Evolutionary conservation across 352 stramenopile genomes (phyloP).

Genomic region (Globisporangium spiculum): DNA sequence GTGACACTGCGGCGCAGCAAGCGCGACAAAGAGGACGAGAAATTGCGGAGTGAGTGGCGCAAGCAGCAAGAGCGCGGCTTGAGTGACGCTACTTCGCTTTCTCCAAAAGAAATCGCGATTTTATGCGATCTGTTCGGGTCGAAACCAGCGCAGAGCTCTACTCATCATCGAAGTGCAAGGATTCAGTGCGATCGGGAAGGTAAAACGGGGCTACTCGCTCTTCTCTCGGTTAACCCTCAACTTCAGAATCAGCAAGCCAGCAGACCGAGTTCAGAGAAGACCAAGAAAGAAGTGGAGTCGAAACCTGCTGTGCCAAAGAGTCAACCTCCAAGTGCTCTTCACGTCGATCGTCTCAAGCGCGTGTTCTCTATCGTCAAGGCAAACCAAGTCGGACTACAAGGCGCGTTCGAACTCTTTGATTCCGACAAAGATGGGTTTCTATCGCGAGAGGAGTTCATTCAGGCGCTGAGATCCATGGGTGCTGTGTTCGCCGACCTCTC

Average conservation of each 20-base stretch:
- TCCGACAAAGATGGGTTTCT: constrained; percentile 38
- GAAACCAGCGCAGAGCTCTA: constrained; percentile 17
- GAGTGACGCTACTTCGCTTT: constrained; percentile 49
- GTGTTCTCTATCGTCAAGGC: constrained; percentile 31
- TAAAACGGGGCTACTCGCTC: constrained; percentile 41
- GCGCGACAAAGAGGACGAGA: neutral
- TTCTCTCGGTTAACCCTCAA: constrained; percentile 45
- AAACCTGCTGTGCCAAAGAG: neutral
- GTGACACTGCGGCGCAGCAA: neutral
- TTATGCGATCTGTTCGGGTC: constrained; percentile 60
- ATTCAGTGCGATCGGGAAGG: constrained; percentile 57
- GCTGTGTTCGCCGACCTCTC: constrained; percentile 40
- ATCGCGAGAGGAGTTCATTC: constrained; percentile 43
- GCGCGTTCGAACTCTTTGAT: constrained; percentile 51
- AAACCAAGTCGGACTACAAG: constrained; percentile 27
- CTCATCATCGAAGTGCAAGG: constrained; percentile 22
- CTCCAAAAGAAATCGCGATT: constrained; percentile 53
- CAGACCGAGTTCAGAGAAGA: neutral
- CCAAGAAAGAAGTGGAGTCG: neutral
- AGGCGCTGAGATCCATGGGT: constrained; percentile 44
- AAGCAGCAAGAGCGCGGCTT: constrained; percentile 22
- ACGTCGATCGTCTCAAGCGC: constrained; percentile 35
- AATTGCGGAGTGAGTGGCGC: constrained; percentile 13
- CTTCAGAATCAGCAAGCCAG: neutral
- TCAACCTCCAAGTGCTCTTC: constrained; percentile 8